Conservation (phyloP, 306 rosid genomes). For the Potentilla sterilis region DNA sequence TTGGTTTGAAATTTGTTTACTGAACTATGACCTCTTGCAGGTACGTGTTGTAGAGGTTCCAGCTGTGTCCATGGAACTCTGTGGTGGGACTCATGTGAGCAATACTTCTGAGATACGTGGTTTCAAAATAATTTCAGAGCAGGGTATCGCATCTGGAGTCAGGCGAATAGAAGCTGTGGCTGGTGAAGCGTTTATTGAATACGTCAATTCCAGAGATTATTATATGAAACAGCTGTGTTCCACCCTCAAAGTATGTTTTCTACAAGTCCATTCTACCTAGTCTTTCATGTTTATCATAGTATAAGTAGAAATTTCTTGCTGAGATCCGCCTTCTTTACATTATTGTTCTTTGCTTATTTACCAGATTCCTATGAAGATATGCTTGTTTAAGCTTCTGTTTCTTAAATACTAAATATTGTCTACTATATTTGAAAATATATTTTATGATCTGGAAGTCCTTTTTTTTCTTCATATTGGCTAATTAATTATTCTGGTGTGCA, state of each 20-base stretch:
- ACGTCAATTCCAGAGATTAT: conserved; percentile 73
- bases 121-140: conserved; percentile 87
- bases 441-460: not conserved
- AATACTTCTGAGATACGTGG: conserved; percentile 94
- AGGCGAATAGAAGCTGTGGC: conserved; percentile 97
- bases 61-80: conserved; percentile 95
- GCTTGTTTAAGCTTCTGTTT: not conserved
- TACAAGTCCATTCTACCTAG: not conserved
- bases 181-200: conserved; percentile 89
- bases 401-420: not conserved
- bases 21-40: conserved; percentile 44
- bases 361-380: not conserved
- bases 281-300: not conserved
- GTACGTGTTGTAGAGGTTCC: conserved; percentile 98
- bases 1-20: not conserved
- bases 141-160: conserved; percentile 92
- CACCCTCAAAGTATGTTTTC: conserved; percentile 70
- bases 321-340: not conserved
- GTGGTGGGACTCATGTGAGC: conserved; percentile 92
- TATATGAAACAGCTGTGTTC: conserved; percentile 77
- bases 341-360: not conserved
- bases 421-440: not conserved
- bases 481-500: not conserved
- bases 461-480: not conserved
- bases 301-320: not conserved